These are phyloP conservation scores for Suillus subalutaceus DNA, from an alignment of 768 basidiomycete species.

Conservation along the genomic window DNA sequence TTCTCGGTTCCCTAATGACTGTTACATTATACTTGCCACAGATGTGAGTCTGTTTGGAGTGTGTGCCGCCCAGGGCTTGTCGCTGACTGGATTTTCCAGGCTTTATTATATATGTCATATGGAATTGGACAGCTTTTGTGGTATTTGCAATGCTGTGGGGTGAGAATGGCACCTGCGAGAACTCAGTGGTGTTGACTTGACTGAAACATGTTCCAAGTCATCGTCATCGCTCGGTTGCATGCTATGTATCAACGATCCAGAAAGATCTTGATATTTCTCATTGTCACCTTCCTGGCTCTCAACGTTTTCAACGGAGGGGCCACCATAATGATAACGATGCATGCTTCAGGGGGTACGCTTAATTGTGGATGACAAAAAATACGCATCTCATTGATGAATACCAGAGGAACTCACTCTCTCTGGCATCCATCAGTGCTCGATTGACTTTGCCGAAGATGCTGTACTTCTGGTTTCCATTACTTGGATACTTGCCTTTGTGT, in stretches of 20 bases:
- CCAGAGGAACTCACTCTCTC: background rate
- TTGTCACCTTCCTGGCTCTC: background rate
- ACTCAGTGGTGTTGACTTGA: background rate
- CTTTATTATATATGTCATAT: too few relatives aligned
- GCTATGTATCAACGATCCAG: background rate
- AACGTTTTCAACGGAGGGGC: background rate
- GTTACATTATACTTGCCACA: background rate
- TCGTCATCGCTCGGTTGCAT: background rate
- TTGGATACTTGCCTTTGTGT: background rate
- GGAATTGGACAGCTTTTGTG: background rate
- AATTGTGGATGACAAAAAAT: background rate
- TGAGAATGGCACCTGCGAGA: background rate
- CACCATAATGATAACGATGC: background rate
- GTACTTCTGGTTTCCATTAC: background rate
- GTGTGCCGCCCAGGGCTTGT: background rate
- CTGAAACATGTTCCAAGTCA: background rate
- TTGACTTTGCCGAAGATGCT: accelerated
- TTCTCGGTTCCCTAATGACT: background rate
- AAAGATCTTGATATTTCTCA: background rate
- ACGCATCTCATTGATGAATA: background rate
- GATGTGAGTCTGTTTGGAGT: background rate
- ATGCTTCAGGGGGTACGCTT: background rate
- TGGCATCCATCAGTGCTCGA: background rate
- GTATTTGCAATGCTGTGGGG: background rate
- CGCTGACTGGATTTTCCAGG: background rate